Evolutionary conservation across 805 yeast genomes (phyloP).

Genomic region (Cyberlindnera nakhonratchasimensis): DNA sequence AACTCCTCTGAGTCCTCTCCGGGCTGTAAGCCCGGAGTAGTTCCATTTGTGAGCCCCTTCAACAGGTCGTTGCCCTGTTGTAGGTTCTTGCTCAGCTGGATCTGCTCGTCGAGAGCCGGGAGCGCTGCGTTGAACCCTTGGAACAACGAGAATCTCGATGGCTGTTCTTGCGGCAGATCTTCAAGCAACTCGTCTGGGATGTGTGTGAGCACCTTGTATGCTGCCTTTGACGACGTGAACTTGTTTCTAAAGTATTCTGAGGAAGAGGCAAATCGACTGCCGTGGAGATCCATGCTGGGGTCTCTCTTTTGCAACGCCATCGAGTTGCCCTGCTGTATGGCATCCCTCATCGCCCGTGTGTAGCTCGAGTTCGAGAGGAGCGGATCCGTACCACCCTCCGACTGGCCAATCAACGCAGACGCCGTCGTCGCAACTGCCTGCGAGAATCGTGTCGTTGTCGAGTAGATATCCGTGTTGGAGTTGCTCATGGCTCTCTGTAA

Average conservation of each 20-base stretch:
- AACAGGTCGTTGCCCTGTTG: slow-evolving; percentile 19
- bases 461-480: slow-evolving; percentile 23
- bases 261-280: slow-evolving; percentile 29
- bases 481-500: slow-evolving; percentile 4
- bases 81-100: slow-evolving; percentile 30
- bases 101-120: slow-evolving; percentile 47
- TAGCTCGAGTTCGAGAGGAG: slow-evolving; percentile 39
- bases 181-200: slow-evolving; percentile 60
- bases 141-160: slow-evolving; percentile 49
- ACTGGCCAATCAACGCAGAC: slow-evolving; percentile 40
- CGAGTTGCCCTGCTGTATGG: slow-evolving; percentile 34
- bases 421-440: slow-evolving; percentile 55
- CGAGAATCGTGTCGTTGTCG: slow-evolving; percentile 37
- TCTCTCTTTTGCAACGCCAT: slow-evolving; percentile 31
- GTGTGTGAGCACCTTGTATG: slow-evolving; percentile 46
- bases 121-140: slow-evolving; percentile 67
- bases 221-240: slow-evolving; percentile 35
- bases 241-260: slow-evolving; percentile 39
- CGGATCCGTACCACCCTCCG: slow-evolving; percentile 31
- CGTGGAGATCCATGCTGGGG: slow-evolving; percentile 28
- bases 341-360: slow-evolving; percentile 45
- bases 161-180: slow-evolving; percentile 44
- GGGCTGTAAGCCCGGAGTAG: slow-evolving; percentile 26
- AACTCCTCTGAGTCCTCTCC: slow-evolving; percentile 20
- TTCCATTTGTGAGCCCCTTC: slow-evolving; percentile 18